Evolutionary conservation across 192 early-diverging fungal genomes (phyloP), one percentile per base, ranked within the genome.

Genomic region (Neocallimastix lanati): DNA sequence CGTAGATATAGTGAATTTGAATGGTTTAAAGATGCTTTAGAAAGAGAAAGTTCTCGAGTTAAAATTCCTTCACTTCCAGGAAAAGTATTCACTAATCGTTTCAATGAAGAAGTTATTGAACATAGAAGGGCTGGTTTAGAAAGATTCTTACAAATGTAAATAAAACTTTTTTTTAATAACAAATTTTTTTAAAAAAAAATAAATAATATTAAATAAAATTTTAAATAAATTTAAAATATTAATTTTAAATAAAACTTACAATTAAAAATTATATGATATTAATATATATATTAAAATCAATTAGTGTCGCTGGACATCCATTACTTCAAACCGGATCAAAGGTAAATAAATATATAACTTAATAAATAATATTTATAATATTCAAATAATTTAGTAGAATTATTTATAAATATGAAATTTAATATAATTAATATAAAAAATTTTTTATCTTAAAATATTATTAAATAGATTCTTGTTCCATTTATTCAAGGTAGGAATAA

Each of bases 1-100:
- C 87, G 97, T 82, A 89, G 97, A 29, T 99, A 97, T 86, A 94
- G 92, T 83, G 97, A 99, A 81, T 99, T 99, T 86, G 97, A 98
- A 86, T 99, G 97, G 97, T 95, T 97, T 86, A 87, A 93, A 76
- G 95, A 99, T 84, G 92, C 92, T 78, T 86, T 99, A 78, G 95
- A 96, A 84, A 86, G 95, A 28, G 96, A 99, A 85, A 91, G 29
- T 29, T 18, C 15, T 67, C 84, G 94, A 81, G 97, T 99, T 78
- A 98, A 95, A 82, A 96, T 99, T 79, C 97, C 97, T 76, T 88
- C 92, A 27, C 88, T 99, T 76, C 97, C 97, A 13, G 96, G 96
- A 76, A 99, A 99, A 84, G 96, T 97, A 67, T 96, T 96, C 80
- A 94, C 93, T 27, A 97, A 98, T 84, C 87, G 95, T 76, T 97